Base-by-base conservation (phyloP, 1,284 basidiomycete species). In the Phellopilus nigrolimitatus region DNA sequence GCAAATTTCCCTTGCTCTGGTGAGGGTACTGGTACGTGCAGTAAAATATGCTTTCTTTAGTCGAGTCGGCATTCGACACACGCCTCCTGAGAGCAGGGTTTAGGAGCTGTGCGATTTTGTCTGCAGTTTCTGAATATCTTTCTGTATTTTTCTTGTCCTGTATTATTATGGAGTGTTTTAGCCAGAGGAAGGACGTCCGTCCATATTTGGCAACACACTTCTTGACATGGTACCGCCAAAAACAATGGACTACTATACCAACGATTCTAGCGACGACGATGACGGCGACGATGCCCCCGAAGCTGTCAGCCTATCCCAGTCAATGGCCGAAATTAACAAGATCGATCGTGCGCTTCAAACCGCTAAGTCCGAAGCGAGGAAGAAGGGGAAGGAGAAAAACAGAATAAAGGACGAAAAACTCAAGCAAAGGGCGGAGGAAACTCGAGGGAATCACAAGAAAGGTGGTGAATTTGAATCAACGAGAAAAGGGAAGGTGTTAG, bases 231-330 rank as follows among this genome's bases (percentile, higher is more conserved):
- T 37, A 39, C 37, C 46, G 15, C 24, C 37, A 21, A 27, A 30
- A 44, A 19, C 27, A 19, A 6, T 17, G n/a, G n/a, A n/a, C n/a
- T 34, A 19, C 17, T 8, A 24, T 13, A 28, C 15, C 9, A 28
- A 17, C 10, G 37, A 30, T n/a, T 5, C 24, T n/a, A 48, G 31
- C 34, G 31, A 44, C 12, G 47, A 53, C 13, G 21, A 46, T 47
- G 64, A 61, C 27, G 69, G 71, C 31, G 71, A 71, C 15, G 70
- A 68, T 24, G 64, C 68, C 4, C 79, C 79, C 3, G 78, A 80
- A 60, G 56, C 68, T 0, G 54, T 78, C 10, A 66, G 72, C 1
- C 68, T 74, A 3, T 61, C 66, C 0, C 62, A 68, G 27, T 72
- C 76, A 17, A 78, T 71, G 59, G 64, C 66, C 22, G 55, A 63